Evolutionary conservation across 176 grass and related monocot genomes (phyloP), one percentile per base, ranked within the genome.

Genomic region (Secale cereale): DNA sequence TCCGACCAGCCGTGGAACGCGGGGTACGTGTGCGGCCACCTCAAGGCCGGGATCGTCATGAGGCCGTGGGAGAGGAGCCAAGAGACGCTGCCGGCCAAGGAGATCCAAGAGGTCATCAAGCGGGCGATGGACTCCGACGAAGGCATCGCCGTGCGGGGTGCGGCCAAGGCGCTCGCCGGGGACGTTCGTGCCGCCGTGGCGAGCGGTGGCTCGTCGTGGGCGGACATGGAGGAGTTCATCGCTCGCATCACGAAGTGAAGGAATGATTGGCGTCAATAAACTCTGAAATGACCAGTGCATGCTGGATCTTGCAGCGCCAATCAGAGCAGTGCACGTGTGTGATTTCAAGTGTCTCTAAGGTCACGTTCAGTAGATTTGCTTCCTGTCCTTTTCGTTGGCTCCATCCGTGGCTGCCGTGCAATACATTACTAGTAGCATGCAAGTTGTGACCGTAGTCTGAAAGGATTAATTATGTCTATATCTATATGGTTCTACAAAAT

Each of bases 1-100:
- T 86, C 84, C 15, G 84, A 86, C 84, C 84, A 86, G 77, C 84
- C 84, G 66, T 79, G 76, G 77, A 80, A 86, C 76, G 84, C 84
- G 0, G 66, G 33, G 65, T 64, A 74, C 23, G 67, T 81, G 69
- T 81, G 68, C 68, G 30, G 31, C 16, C 36, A 74, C 78, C 85
- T 87, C 50, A 74, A 37, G 20, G 68, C 70, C 54, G 85, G 85
- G 4, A 33, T 87, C 22, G 13, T 81, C 31, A 29, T 37, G 40
- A 43, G 66, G 54, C 39, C 57, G 11, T 87, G 85, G 68, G 85
- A 45, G 54, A 80, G 20, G 67, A 25, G 13, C 37, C 22, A 71
- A 27, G 78, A 81, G 28, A 63, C 70, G 56, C 4, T 75, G 78
- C 50, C 78, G 35, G 67, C 78, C 25, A 45, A 37, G 35, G 78